Base-by-base conservation (phyloP, 306 rosid species). In the Luffa acutangula region DNA sequence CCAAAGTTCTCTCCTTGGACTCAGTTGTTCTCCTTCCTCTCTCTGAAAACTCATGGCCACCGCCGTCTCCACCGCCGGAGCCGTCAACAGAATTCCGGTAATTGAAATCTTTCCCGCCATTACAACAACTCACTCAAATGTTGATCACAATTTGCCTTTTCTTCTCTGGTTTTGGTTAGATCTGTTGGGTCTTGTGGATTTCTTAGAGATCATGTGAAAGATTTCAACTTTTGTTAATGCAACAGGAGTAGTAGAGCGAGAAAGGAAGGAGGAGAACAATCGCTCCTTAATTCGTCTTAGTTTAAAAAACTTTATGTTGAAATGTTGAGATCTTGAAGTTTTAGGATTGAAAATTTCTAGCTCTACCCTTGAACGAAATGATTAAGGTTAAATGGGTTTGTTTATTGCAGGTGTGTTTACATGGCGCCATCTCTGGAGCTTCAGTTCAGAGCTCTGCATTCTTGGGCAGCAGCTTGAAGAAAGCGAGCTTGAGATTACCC, bases 381-480 rank as follows among this genome's bases (percentile, higher is more conserved):
- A 25, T 25, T 25, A 25, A 25, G 31, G 31, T 25, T 25, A 25
- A 25, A 25, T 0, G 31, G 31, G 63, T 43, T 69, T 69, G 14
- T 46, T 12, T 57, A 43, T 59, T 80, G 86, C 87, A 88, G 94
- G n/a, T 88, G 85, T 87, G 89, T 59, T 88, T 85, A 62, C 88
- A 87, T 52, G 83, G 87, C 42, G 77, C 89, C n/a, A 84, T 86
- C 52, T 71, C 84, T 78, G 90, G 86, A 67, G 81, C 43, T 70
- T 81, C 90, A 46, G 83, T 82, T 85, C 88, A 90, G n/a, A 84
- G 81, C 86, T 82, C 94, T 31, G 79, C 89, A 65, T 90, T 90
- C 83, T 76, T 90, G 9, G 94, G 94, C n/a, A 84, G 76, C 75
- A 84, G 82, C 83, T 85, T 90, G 84, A 90, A 88, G 92, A 88